These are phyloP conservation scores for Blastomyces silverae DNA, from an alignment of 2,329 filamentous ascomycete genomes.

Conservation along the genomic window DNA sequence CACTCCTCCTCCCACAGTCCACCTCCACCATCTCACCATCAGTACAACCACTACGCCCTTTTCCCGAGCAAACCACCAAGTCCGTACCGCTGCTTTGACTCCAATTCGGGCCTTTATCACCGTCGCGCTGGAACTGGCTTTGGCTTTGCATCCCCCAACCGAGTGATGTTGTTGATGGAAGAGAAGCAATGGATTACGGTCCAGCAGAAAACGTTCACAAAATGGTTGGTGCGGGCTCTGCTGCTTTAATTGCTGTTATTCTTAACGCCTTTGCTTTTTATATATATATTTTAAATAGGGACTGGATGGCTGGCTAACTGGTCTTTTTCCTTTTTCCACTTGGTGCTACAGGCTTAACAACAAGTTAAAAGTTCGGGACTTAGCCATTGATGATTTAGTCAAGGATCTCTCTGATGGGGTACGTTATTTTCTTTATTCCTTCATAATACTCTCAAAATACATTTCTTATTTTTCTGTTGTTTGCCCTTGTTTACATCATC, in stretches of 20 bases:
- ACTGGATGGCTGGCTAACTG: slow-evolving; percentile 1
- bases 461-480: slow-evolving; percentile 1
- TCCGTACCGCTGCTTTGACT: background rate
- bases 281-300: no score
- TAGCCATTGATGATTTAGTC: slow-evolving; percentile 82
- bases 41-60: background rate
- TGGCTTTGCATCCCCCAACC: background rate
- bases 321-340: background rate
- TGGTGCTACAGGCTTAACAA: slow-evolving; percentile 71
- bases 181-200: slow-evolving; percentile 65
- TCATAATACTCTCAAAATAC: slow-evolving; percentile 7
- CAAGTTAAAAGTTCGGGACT: slow-evolving; percentile 70
- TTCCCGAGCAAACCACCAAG: background rate
- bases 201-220: slow-evolving; percentile 98
- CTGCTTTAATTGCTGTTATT: slow-evolving; percentile 1
- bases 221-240: slow-evolving; percentile 59
- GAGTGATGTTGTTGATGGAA: slow-evolving; percentile 39
- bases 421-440: slow-evolving; percentile 38
- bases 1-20: background rate
- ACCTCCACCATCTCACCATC: background rate
- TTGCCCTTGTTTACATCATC: background rate
- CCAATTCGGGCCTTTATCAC: background rate
- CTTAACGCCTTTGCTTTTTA: background rate
- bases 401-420: slow-evolving; percentile 89
- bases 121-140: background rate